A percentile compares a stretch with the other conserved stretches of the same genome.
phyloP scores from a whole-genome alignment of 371 early-diverging fungal species.

The Rhizopus arrhizus region DNA sequence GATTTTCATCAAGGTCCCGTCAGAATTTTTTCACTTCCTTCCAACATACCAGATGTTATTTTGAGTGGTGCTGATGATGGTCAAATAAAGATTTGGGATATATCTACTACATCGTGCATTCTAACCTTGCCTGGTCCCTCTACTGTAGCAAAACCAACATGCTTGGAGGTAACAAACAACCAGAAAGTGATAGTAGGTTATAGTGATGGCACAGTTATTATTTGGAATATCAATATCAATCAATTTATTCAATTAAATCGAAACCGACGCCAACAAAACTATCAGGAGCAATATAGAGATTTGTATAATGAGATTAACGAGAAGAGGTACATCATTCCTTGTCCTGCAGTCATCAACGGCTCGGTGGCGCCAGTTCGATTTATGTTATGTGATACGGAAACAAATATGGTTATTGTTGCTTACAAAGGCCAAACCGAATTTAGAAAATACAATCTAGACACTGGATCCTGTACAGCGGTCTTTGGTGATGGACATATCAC shows the following conservation, averaged over 20 bases:
- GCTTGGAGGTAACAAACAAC: conserved; percentile 28
- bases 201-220: conserved; percentile 39
- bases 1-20: conserved; percentile 51
- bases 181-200: conserved; percentile 45
- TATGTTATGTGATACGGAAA: conserved; percentile 35
- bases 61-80: conserved; percentile 53
- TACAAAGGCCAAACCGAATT: conserved; percentile 29
- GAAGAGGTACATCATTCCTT: conserved; percentile 22
- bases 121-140: conserved; percentile 28
- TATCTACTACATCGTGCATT: conserved; percentile 26
- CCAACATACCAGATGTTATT: conserved; percentile 27
- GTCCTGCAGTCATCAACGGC: conserved; percentile 7
- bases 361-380: conserved; percentile 1
- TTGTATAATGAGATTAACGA: conserved; percentile 3
- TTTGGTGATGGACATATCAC: conserved; percentile 33
- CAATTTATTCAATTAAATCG: conserved; percentile 17
- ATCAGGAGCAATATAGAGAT: conserved; percentile 1
- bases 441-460: conserved; percentile 31
- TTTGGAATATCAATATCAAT: conserved; percentile 43
- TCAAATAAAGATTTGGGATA: conserved; percentile 46
- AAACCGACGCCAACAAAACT: conserved; percentile 9
- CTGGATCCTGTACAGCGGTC: conserved; percentile 29
- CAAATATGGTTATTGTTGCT: conserved; percentile 31
- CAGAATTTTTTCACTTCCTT: conserved; percentile 31
- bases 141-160: conserved; percentile 27